Percentiles rank a stretch among this genome's conserved stretches.
These are phyloP conservation scores for Boletus holoroseus DNA, from an alignment of 1,284 basidiomycete species.

Conservation along the genomic window DNA sequence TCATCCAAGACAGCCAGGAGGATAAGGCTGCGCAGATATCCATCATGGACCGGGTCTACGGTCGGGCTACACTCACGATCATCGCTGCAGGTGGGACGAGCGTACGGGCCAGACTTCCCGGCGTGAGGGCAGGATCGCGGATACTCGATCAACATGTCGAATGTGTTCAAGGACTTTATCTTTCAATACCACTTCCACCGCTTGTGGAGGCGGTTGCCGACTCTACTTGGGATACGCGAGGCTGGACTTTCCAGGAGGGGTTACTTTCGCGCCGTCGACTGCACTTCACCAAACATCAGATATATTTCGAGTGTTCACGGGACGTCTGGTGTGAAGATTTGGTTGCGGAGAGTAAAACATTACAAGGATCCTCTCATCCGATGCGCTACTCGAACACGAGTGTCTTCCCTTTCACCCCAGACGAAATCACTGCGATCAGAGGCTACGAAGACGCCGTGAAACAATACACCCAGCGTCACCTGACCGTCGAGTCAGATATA, in stretches of 20 bases:
- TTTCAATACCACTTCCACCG: conserved; percentile 18
- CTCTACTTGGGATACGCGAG: conserved; percentile 19
- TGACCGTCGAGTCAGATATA: conserved; percentile 19
- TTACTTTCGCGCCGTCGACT: conserved; percentile 22
- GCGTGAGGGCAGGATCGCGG: conserved; percentile 8
- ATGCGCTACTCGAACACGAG: background rate
- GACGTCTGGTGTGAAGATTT: conserved; percentile 24
- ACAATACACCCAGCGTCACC: conserved; percentile 13
- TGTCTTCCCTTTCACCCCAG: background rate
- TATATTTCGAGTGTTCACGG: conserved; percentile 19
- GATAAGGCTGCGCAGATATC: conserved; percentile 9
- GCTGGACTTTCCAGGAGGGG: conserved; percentile 26
- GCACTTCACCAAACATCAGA: conserved; percentile 19
- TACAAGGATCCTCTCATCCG: conserved; percentile 3
- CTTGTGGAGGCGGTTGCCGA: conserved; percentile 4
- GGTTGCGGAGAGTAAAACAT: conserved; percentile 11
- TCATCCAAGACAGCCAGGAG: conserved; percentile 14
- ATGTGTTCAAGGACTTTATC: conserved; percentile 19
- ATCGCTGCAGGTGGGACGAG: conserved; percentile 7
- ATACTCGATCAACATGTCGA: conserved; percentile 9
- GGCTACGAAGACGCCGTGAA: conserved; percentile 8
- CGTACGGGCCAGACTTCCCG: conserved; percentile 10
- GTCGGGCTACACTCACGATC: conserved; percentile 6
- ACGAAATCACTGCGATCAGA: background rate
- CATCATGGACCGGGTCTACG: conserved; percentile 11